These are phyloP conservation scores for Hydnum rufescens DNA, from an alignment of 768 basidiomycete genomes.

Conservation along the genomic window DNA sequence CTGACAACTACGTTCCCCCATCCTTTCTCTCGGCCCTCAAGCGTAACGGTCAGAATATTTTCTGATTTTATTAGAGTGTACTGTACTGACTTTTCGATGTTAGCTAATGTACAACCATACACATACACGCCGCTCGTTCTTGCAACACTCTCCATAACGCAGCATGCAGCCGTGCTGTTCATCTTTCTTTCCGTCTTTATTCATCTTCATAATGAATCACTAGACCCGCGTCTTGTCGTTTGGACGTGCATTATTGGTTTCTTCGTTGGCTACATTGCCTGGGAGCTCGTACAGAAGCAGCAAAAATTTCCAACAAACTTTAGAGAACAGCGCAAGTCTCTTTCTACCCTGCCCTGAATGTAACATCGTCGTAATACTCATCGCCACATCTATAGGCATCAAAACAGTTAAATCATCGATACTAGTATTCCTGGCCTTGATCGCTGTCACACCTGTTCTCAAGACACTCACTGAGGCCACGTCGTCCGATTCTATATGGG, in stretches of 20 bases:
- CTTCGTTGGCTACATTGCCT: constrained; percentile 36
- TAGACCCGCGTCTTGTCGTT: constrained; percentile 53
- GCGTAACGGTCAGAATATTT: constrained; percentile 43
- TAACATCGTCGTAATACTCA: too few species aligned
- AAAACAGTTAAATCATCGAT: constrained; percentile 54
- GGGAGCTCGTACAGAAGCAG: constrained; percentile 25
- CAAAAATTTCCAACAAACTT: background rate
- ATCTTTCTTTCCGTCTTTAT: constrained; percentile 68
- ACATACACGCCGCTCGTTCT: constrained; percentile 54
- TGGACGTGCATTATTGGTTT: constrained; percentile 43
- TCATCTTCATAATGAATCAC: constrained; percentile 35
- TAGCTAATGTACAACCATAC: constrained; percentile 68
- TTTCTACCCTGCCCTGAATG: too few species aligned
- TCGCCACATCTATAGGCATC: too few species aligned
- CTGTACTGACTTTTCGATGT: background rate
- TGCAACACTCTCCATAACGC: constrained; percentile 56
- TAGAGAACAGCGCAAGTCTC: too few species aligned
- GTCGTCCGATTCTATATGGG: constrained; percentile 95
- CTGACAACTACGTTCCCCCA: constrained; percentile 72
- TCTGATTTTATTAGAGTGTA: background rate
- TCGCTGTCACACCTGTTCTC: constrained; percentile 80
- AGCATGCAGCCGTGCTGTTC: constrained; percentile 65
- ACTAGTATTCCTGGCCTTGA: constrained; percentile 70
- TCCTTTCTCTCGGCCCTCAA: constrained; percentile 62
- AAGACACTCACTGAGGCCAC: constrained; percentile 86